Evolutionary conservation across 306 rosid genomes (phyloP), one percentile per base, ranked within the genome.

Genomic region (Pyrus communis): DNA sequence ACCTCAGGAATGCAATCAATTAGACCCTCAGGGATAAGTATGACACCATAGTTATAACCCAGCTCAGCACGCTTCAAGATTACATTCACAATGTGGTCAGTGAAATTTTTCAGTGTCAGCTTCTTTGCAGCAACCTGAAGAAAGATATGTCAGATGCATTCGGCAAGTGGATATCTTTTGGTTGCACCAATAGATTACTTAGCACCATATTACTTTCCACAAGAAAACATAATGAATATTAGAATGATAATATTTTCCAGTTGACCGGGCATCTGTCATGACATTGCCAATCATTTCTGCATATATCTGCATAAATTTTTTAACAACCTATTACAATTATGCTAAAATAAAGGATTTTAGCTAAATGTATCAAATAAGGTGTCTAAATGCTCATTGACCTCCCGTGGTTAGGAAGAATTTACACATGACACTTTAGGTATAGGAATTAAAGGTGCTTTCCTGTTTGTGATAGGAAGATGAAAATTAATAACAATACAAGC

Each of bases 1-100:
- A 96, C 99, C 99, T 96, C 99, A 3, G 99, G 98, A 85, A 96
- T 96, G 88, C 91, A 96, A 84, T 96, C 99, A 88, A 96, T 96
- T 61, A 92, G 86, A 78, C 99, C 99, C 87, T 96, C 98, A 28
- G 99, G 99, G 58, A 96, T 91, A 75, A 96, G 97, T 82, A 96
- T 92, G 81, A 96, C 97, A 82, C 99, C 99, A 43, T 96, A 96
- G 77, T 96, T 96, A 77, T 83, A 92, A 68, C 88, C 93, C 74
- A 68, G 81, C 75, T 85, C 88, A 40, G 91, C 85, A 82, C 97
- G 91, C 85, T 89, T 92, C 79, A 87, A 82, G 79, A 96, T 77
- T 80, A 96, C 83, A 84, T 89, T 91, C 3, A 96, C 99, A 18
- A 96, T 91, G 82, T 92, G 85, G 89, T 96, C 98, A 13, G 98